Conservation (phyloP, 1,284 basidiomycete species). For the Xerocomus alliaceus region DNA sequence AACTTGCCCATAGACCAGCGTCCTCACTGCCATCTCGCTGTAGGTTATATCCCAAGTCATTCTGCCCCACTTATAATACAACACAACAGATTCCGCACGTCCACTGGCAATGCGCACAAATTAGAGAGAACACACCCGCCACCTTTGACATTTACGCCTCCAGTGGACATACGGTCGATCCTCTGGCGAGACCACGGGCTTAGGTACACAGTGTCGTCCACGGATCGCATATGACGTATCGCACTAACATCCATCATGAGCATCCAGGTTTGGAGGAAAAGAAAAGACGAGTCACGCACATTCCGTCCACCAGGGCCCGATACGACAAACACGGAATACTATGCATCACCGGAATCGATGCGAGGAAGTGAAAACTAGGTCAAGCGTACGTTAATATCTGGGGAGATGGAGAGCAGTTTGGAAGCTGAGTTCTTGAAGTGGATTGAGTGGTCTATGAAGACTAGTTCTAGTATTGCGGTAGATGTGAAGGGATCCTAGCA, state of each 20-base stretch:
- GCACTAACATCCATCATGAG: not conserved
- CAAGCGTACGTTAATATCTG: not conserved
- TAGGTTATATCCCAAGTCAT: too few species aligned
- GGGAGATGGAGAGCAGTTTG: not conserved
- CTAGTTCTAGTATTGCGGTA: not conserved
- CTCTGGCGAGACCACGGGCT: not conserved
- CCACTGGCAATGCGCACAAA: too few species aligned
- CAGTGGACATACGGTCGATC: too few species aligned
- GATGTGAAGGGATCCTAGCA: constrained; percentile 14
- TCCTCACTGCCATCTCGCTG: too few species aligned
- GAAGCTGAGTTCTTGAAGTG: constrained; percentile 9
- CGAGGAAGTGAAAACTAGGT: constrained; percentile 18
- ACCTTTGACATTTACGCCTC: too few species aligned
- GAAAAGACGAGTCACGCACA: not conserved
- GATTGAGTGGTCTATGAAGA: constrained; percentile 11
- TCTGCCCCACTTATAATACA: too few species aligned
- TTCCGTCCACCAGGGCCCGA: not conserved
- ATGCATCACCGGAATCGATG: constrained; percentile 13
- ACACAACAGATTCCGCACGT: too few species aligned
- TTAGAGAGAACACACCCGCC: too few species aligned
- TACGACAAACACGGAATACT: constrained; percentile 12
- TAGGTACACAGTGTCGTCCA: not conserved
- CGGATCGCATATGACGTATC: not conserved
- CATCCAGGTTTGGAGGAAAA: not conserved
- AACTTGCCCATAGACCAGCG: too few species aligned